These are phyloP conservation scores for Ananas comosus DNA, from an alignment of 176 grass and related monocot genomes.

Conservation along the genomic window DNA sequence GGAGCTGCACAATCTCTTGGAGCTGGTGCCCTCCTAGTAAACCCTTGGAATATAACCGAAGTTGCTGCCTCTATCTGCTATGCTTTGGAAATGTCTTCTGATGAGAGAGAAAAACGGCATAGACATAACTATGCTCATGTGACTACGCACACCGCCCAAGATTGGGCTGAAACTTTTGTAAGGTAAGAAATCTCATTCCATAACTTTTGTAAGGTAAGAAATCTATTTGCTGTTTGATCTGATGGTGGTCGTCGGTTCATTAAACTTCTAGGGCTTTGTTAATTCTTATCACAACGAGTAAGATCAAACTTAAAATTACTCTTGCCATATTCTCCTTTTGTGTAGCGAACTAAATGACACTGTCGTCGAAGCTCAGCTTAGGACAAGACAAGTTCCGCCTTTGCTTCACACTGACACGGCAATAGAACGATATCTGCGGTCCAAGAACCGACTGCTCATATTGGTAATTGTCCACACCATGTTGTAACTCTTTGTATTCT, in stretches of 20 bases:
- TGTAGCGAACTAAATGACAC: conserved; percentile 91
- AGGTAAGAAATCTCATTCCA: conserved; percentile 35
- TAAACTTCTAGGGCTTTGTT: neutral
- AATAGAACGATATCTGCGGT: conserved; percentile 32
- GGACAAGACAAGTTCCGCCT: conserved; percentile 96
- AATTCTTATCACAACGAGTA: neutral
- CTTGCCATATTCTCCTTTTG: conserved; percentile 7
- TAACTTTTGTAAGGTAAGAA: neutral
- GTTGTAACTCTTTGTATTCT: neutral
- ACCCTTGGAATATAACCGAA: conserved; percentile 98
- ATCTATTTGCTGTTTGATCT: neutral
- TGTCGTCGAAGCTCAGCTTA: conserved; percentile 79
- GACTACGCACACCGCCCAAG: conserved; percentile 89
- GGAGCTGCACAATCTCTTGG: conserved; percentile 99
- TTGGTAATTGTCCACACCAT: conserved; percentile 41
- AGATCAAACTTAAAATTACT: neutral
- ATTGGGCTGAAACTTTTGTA: conserved; percentile 99
- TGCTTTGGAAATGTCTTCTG: conserved; percentile 64
- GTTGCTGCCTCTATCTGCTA: conserved; percentile 60
- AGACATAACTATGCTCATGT: conserved; percentile 99
- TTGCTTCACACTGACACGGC: conserved; percentile 43
- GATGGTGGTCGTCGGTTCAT: neutral
- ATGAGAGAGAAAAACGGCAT: conserved; percentile 90
- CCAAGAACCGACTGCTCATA: conserved; percentile 84
- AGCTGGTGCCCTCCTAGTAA: conserved; percentile 93